Conservation (phyloP, 176 grass and related monocot species). For the Hordeum marinum region DNA sequence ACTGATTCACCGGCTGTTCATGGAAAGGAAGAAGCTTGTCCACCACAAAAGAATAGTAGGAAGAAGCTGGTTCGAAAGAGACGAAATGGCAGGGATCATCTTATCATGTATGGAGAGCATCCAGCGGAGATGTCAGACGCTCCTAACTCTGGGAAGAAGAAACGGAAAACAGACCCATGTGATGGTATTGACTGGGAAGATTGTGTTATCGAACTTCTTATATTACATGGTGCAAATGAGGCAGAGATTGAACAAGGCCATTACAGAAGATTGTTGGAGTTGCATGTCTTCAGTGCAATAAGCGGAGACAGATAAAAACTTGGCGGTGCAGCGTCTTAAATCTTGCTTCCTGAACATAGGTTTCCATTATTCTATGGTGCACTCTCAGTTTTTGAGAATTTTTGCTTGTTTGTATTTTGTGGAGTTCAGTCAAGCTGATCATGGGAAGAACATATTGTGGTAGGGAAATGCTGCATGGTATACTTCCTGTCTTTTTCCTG, state of each 20-base stretch:
- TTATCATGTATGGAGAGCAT: background rate
- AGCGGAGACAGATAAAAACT: slow-evolving; percentile 14
- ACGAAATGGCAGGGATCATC: background rate
- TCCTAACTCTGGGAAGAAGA: slow-evolving; percentile 17
- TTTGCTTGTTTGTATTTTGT: background rate
- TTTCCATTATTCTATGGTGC: background rate
- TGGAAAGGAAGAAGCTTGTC: slow-evolving; percentile 18
- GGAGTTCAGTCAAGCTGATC: slow-evolving; percentile 16
- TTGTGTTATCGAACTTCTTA: slow-evolving; percentile 70
- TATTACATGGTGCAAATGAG: slow-evolving; percentile 72
- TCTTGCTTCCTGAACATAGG: slow-evolving; percentile 15
- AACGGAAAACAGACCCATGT: background rate
- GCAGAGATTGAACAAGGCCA: slow-evolving; percentile 90
- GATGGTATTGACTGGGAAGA: slow-evolving; percentile 86
- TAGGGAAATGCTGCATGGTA: background rate
- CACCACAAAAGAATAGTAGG: slow-evolving; percentile 15
- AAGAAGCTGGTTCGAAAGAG: slow-evolving; percentile 33
- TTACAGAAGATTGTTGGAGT: slow-evolving; percentile 73
- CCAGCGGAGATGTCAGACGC: background rate
- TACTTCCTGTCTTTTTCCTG: background rate
- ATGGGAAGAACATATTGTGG: background rate
- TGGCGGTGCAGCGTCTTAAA: background rate
- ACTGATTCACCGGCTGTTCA: slow-evolving; percentile 9
- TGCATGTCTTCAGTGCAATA: slow-evolving; percentile 54
- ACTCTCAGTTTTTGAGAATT: background rate